Base-by-base conservation (phyloP, 73 alveolate genomes). In the Paramecium octaurelia region DNA sequence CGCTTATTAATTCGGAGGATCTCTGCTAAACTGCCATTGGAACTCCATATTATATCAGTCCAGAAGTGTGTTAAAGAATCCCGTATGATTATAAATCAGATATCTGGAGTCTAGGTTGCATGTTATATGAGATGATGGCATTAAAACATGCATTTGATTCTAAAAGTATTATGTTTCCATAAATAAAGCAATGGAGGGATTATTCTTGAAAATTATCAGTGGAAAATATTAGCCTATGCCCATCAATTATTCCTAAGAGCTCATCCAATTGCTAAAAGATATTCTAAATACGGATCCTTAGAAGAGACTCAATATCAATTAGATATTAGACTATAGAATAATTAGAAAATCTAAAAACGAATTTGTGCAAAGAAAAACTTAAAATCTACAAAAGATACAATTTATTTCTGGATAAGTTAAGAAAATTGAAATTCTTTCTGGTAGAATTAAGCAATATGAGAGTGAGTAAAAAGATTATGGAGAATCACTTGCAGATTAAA, bases 101-200 rank as follows among this genome's bases (percentile, higher is more conserved):
- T 88, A 95, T 95, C 58, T 95, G 98, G 98, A 93, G 97, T 14
- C 92, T 95, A 85, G 98, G 98, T 0, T 95, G 98, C 21, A 92
- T 95, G 42, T 69, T 95, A 27, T 95, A 95, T 95, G 97, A 95
- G 84, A 77, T 95, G 73, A 93, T 95, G 69, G 94, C 93, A 21
- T 86, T 95, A 12, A 95, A 89, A 8, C 97, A 95, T 40, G 96
- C 97, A 48, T 94, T 94, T 87, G 93, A 92, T 35, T 96, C 76
- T 1, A 80, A 80, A 46, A 43, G 91, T 44, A 80, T 80, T 9
- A 8, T 73, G 0, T 10, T 36, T 6, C 24, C 42, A 35, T 18
- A 75, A 34, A 4, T 3, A 14, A 14, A 75, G 91, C 91, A 21
- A 80, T 80, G 91, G 88, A 75, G 35, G 88, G 88, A 18, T 18